Evolutionary conservation across 1,139 yeast genomes (phyloP).

Genomic region (Geotrichum carabidarum): DNA sequence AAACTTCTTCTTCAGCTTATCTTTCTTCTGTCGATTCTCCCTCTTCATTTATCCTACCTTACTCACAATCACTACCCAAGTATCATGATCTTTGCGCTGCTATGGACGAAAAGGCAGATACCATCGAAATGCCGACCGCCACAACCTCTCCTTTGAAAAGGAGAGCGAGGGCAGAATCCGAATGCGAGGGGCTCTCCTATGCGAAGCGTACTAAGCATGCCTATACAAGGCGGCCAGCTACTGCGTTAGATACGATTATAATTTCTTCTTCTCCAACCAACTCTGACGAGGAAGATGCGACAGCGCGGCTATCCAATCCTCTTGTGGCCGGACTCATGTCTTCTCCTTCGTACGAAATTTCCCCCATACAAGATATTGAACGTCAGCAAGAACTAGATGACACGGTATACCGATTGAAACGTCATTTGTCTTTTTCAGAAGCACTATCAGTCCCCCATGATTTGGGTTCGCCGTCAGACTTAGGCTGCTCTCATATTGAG

Average conservation of each 20-base stretch:
- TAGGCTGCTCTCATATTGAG: too few species aligned
- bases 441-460: too few species aligned
- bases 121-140: background rate
- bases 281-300: background rate
- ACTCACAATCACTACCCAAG: background rate
- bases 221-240: constrained; percentile 3
- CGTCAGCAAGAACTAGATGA: background rate
- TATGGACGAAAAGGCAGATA: background rate
- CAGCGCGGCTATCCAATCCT: background rate
- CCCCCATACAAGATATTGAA: background rate
- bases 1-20: background rate
- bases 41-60: background rate
- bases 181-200: background rate
- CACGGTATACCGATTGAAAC: background rate
- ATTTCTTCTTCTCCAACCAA: background rate
- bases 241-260: constrained; percentile 4
- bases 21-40: constrained; percentile 2
- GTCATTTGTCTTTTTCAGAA: too few species aligned
- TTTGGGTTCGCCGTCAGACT: too few species aligned
- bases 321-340: background rate
- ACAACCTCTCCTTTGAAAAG: background rate
- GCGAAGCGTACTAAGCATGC: background rate
- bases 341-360: background rate
- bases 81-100: background rate
- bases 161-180: background rate